Conservation (phyloP, 306 rosid genomes). For the Vigna mungo region DNA sequence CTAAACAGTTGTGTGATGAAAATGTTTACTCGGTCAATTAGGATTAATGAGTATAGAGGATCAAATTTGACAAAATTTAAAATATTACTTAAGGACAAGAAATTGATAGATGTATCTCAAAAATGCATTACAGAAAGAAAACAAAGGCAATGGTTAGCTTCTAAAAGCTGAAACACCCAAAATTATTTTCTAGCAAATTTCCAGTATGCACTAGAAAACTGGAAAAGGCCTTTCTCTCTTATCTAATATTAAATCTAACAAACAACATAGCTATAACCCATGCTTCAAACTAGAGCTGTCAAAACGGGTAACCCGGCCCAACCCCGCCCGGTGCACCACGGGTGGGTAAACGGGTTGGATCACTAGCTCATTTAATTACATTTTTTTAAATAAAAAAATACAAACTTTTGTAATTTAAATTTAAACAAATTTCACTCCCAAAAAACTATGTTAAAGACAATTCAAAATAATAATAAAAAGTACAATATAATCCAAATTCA, state of each 20-base stretch:
- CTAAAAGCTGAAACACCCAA: neutral
- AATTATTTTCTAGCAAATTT: neutral
- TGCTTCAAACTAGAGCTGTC: neutral
- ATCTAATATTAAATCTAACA: neutral
- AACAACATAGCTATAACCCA: slow-evolving; percentile 21
- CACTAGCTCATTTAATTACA: too few relatives aligned
- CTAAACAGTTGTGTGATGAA: neutral
- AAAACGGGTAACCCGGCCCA: too few relatives aligned
- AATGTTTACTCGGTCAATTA: neutral
- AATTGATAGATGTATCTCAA: too few relatives aligned
- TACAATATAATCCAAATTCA: too few relatives aligned
- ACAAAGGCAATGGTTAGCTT: neutral
- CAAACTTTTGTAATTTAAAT: too few relatives aligned
- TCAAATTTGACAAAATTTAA: neutral
- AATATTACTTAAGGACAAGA: neutral
- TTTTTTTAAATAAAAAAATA: too few relatives aligned
- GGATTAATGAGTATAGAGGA: neutral
- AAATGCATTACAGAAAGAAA: neutral
- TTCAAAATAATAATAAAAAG: too few relatives aligned
- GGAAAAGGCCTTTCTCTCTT: neutral
- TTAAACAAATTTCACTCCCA: too few relatives aligned
- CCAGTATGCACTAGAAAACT: neutral
- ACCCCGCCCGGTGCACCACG: too few relatives aligned
- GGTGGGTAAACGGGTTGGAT: too few relatives aligned
- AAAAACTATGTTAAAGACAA: too few relatives aligned